Base-by-base conservation (phyloP, 306 rosid species). In the Alnus glutinosa region DNA sequence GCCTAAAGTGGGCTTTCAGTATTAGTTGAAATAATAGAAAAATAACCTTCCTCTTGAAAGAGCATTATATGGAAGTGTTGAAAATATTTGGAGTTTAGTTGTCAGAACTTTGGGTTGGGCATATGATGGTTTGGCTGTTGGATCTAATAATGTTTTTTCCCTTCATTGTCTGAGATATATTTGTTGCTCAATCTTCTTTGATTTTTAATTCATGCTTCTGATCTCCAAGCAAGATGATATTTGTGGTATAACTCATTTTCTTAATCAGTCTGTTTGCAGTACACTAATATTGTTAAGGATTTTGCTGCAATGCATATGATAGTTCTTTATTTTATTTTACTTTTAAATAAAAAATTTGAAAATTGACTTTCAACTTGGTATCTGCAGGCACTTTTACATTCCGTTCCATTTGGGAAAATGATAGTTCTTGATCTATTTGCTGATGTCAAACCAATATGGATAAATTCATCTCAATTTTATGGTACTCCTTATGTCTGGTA, bases 401-500 rank as follows among this genome's bases (percentile, higher is more conserved):
- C 98, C 34, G 95, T 94, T 71, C 95, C 98, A 57, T 78, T 72
- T 79, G 97, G 98, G 78, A 94, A 90, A 88, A 92, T 94, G 97
- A 89, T 94, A 78, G 97, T 94, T 81, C 97, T 94, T 80, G 97
- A 94, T 92, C 90, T 94, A 70, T 94, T 91, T 89, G 97, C 98
- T 67, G 98, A 94, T n/a, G 97, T 75, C 75, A 89, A 92, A 88
- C 97, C 98, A 67, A 80, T 92, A 81, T 94, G 98, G 98, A 84
- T 80, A 83, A 74, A 87, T 67, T 94, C 98, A 36, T 89, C 85
- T 83, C 98, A 94, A 82, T 94, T 94, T 84, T 92, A 92, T 78
- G 91, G 90, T 73, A 94, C 97, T 70, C 98, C 98, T 82, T 94
- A 92, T 85, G 87, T 92, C 70, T 94, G 98, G 98, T 94, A 88